Evolutionary conservation across 441 rosid genomes (phyloP), one percentile per base, ranked within the genome.

Genomic region (Mallotus japonicus): DNA sequence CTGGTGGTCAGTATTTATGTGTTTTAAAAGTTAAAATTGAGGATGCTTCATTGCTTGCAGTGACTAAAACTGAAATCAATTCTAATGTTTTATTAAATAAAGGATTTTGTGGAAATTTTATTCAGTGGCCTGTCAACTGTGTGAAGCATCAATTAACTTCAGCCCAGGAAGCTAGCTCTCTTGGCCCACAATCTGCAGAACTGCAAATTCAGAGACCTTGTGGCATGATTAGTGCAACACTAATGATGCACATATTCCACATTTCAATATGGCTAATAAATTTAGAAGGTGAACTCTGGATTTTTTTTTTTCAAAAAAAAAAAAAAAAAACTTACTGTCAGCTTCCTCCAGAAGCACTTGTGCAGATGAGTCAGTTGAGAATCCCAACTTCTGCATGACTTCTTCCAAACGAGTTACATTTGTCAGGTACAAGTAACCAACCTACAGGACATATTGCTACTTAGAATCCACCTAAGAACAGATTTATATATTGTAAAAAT

Each of bases 361-460:
- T 10, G 81, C 49, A 56, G 96, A 91, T 75, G 83, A 77, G 57
- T 84, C 89, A 20, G 84, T 80, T 8, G 92, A 84, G 73, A 95
- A 92, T 81, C 99, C 99, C 65, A 92, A 77, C 85, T 84, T 87
- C 61, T 49, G 70, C 99, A 90, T 92, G 58, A 90, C 78, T 75
- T 92, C 92, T 71, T 92, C 97, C 79, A 95, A 75, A 71, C 97
- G 89, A 42, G 85, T 84, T 44, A 72, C 85, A 67, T 89, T 83
- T 68, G 94, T 80, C 75, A 94, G 79, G 86, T 90, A 94, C 67
- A 94, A 78, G 83, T 86, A 86, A 50, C 99, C 97, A 76, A 89
- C 79, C 97, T 91, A 75, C 70, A 61, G 74, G 58, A 72, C 64
- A 53, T 14, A 56, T 34, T 37, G 47, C 15, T 37, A 22, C 32